Base-by-base conservation (phyloP, 164 flowering plant species). In the Vitis labrusca region DNA sequence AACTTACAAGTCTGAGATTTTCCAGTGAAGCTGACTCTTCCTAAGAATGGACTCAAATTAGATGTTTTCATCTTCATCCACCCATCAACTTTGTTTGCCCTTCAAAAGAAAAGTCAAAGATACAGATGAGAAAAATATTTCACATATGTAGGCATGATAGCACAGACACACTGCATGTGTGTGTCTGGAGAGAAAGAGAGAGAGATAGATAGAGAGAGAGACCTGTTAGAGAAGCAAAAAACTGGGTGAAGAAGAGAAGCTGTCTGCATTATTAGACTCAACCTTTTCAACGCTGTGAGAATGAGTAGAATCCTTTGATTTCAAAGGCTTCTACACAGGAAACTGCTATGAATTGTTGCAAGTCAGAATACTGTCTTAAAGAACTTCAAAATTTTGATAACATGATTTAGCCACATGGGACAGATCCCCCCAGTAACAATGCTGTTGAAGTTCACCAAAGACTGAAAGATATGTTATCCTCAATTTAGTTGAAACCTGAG, bases 141-240 rank as follows among this genome's bases (percentile, higher is more conserved):
- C 47, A 68, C 12, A 8, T 15, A 32, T 3, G 1, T 15, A 70
- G 47, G 11, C 15, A 61, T 3, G 23, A 14, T 6, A 17, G 9
- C 27, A 67, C 5, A 57, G 16, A 30, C n/a, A 54, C 64, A 61
- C 19, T 17, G 11, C 27, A 23, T 23, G 27, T 23, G 27, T 23
- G 27, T 54, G n/a, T 47, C 50, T 10, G 30, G 64, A 51, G 27
- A 23, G 27, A 23, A 23, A 23, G 27, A 23, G 27, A 23, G 27
- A 23, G 27, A 23, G 30, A 61, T 10, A 57, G 15, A 59, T 0
- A 61, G 53, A 65, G 54, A 65, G 58, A 76, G 60, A 70, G 29
- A 81, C 87, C 87, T 79, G 73, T 54, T 14, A 13, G 71, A 63
- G 65, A 59, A 63, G 66, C 50, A 59, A 55, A 65, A 67, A 12